These are phyloP conservation scores for Senna siamea DNA, from an alignment of 306 rosid genomes.

Conservation along the genomic window DNA sequence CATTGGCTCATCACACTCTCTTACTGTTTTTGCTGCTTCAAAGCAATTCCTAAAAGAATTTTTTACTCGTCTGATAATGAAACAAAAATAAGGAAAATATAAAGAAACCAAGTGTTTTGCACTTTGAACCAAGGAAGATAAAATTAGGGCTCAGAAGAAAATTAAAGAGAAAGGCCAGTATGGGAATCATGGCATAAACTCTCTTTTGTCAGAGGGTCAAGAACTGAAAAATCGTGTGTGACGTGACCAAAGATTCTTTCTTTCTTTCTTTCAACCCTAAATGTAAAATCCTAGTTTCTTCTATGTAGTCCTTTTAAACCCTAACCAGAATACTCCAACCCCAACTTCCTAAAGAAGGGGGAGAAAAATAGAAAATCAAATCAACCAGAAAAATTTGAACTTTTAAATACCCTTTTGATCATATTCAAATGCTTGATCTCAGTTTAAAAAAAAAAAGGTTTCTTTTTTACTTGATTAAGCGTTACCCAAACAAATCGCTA, in stretches of 20 bases:
- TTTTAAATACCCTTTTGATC: constrained; percentile 37
- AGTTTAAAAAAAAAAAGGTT: not conserved
- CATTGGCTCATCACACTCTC: constrained; percentile 49
- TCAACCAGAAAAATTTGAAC: constrained; percentile 36
- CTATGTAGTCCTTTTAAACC: constrained; percentile 36
- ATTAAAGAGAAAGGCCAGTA: constrained; percentile 35
- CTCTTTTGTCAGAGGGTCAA: constrained; percentile 69
- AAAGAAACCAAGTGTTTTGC: no score
- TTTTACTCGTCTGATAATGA: constrained; percentile 34
- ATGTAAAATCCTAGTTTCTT: not conserved
- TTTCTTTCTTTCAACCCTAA: constrained; percentile 10
- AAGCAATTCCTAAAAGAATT: constrained; percentile 37
- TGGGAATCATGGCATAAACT: constrained; percentile 66
- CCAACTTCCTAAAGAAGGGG: no score
- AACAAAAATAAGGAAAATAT: constrained; percentile 1
- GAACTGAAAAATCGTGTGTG: constrained; percentile 76
- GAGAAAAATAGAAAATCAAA: constrained; percentile 33
- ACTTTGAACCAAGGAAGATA: constrained; percentile 24
- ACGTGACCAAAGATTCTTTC: constrained; percentile 84
- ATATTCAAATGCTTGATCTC: constrained; percentile 20
- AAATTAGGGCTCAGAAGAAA: constrained; percentile 56
- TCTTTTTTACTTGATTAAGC: constrained; percentile 33
- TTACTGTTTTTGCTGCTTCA: no score
- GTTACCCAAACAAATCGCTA: constrained; percentile 34
- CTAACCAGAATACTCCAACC: constrained; percentile 65